A percentile compares a stretch with the other conserved stretches of the same genome.
Evolutionary conservation across 1,284 basidiomycete genomes (phyloP).

Genomic region (Stereum hirsutum): DNA sequence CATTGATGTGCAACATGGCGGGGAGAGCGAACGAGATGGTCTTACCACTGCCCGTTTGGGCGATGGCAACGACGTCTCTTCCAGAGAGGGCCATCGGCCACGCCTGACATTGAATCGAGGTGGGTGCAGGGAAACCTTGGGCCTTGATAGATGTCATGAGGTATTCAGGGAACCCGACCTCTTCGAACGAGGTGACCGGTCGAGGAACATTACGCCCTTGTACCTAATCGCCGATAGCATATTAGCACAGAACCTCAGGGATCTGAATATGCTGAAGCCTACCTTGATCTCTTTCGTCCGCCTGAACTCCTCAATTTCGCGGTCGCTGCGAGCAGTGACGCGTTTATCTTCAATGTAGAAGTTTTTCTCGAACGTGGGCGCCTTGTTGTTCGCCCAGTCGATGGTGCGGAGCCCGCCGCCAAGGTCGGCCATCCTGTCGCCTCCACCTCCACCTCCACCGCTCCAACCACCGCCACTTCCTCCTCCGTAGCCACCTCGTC

Average conservation of each 20-base stretch:
- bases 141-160: slow-evolving; percentile 89
- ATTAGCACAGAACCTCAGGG: slow-evolving; percentile 4
- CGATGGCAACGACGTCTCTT: slow-evolving; percentile 93
- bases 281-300: slow-evolving; percentile 85
- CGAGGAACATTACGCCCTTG: slow-evolving; percentile 86
- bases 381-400: slow-evolving; percentile 73
- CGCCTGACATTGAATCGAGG: slow-evolving; percentile 95
- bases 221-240: slow-evolving; percentile 39
- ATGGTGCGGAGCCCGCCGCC: slow-evolving; percentile 79
- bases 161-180: slow-evolving; percentile 95
- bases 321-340: slow-evolving; percentile 71
- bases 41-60: slow-evolving; percentile 95
- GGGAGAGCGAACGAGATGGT: slow-evolving; percentile 98
- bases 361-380: slow-evolving; percentile 90
- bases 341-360: slow-evolving; percentile 94
- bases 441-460: slow-evolving; percentile 46
- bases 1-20: slow-evolving; percentile 99
- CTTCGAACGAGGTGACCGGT: slow-evolving; percentile 89
- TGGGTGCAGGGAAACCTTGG: slow-evolving; percentile 86
- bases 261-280: slow-evolving; percentile 7
- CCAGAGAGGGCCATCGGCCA: slow-evolving; percentile 98
- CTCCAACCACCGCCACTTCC: slow-evolving; percentile 39
- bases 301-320: slow-evolving; percentile 86
- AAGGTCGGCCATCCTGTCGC: slow-evolving; percentile 79
- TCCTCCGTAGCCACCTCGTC: slow-evolving; percentile 22